Percentiles rank a stretch among this genome's conserved stretches.
phyloP scores from a whole-genome alignment of 2,329 filamentous ascomycete species.

The Aspergillus ochraceoroseus region DNA sequence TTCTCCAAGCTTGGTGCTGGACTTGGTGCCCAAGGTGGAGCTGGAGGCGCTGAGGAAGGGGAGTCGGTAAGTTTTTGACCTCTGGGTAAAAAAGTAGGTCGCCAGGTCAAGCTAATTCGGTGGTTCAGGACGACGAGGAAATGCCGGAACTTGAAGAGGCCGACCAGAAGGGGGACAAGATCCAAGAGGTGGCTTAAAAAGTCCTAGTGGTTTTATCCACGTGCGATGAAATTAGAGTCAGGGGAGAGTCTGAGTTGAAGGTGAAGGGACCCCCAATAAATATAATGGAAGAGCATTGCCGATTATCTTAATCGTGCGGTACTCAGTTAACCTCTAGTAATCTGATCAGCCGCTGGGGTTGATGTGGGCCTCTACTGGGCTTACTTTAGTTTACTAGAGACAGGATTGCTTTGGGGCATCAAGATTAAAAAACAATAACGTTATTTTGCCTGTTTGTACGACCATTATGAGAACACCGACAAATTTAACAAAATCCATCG shows the following conservation, averaged over 20 bases:
- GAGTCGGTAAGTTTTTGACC: slow-evolving; percentile 40
- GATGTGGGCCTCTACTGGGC: slow-evolving; percentile 1
- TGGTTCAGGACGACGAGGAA: slow-evolving; percentile 59
- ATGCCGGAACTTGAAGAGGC: slow-evolving; percentile 65
- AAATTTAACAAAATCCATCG: slow-evolving; percentile 1
- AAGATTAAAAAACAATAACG: slow-evolving; percentile 11
- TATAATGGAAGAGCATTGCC: slow-evolving; percentile 5
- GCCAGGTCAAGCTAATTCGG: slow-evolving; percentile 7
- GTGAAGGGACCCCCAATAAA: neutral
- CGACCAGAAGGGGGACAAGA: slow-evolving; percentile 44
- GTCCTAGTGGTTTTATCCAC: slow-evolving; percentile 16
- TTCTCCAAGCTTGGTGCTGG: slow-evolving; percentile 79
- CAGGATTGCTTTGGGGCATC: neutral
- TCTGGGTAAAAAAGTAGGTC: neutral
- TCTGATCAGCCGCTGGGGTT: slow-evolving; percentile 3
- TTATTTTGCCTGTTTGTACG: slow-evolving; percentile 5
- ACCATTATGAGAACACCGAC: slow-evolving; percentile 3
- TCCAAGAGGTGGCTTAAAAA: slow-evolving; percentile 36
- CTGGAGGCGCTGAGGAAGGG: slow-evolving; percentile 33
- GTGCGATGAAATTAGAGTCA: slow-evolving; percentile 15
- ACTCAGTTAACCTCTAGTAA: slow-evolving; percentile 5
- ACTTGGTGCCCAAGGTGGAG: slow-evolving; percentile 47
- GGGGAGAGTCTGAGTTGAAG: neutral
- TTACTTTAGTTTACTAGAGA: slow-evolving; percentile 1
- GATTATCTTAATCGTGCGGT: slow-evolving; percentile 6